Base-by-base conservation (phyloP, 1,284 basidiomycete species). In the Moesziomyces sp. region DNA sequence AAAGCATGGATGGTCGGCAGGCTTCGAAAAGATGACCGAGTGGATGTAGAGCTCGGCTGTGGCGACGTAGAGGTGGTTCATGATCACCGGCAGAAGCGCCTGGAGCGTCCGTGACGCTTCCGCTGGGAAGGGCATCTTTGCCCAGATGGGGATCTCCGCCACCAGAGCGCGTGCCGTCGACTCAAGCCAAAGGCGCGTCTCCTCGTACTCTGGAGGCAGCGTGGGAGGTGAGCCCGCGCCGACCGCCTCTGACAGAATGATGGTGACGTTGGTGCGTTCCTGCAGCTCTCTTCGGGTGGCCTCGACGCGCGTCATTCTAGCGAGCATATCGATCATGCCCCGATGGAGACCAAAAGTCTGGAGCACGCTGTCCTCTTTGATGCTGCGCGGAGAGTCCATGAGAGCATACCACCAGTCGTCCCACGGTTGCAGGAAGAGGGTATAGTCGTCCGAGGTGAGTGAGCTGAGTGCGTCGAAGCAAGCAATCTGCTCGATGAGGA, bases 381-480 rank as follows among this genome's bases (percentile, higher is more conserved):
- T 59, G 47, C 60, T 73, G 30, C 70, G 48, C 11, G 70, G 59
- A 8, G 60, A 57, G 24, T 73, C 70, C 70, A 73, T 73, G 10
- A 73, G 45, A 19, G 63, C 56, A 43, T 67, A 67, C 70, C 70
- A 73, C 70, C 70, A 73, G 19, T 67, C 64, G 21, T 73, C 70
- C 70, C 70, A 73, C 9, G 70, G 70, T 24, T 73, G 70, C 28
- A 73, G 42, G 44, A 73, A 73, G 5, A 73, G 70, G 11, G 70
- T 60, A 28, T 64, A 67, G 28, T 67, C 60, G 46, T 73, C 70
- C 54, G 64, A 67, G 13, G 64, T 73, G 19, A 73, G 52, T 35
- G 70, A 64, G 60, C 64, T 67, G 42, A 73, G 64, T 10, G 70
- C 64, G 24, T 73, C 70, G 18, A 67, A 73, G 44, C 63, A 67